A percentile compares a stretch with the other conserved stretches of the same genome.
phyloP scores from a whole-genome alignment of 192 early-diverging fungal species.

The Rhizophagus clarus region DNA sequence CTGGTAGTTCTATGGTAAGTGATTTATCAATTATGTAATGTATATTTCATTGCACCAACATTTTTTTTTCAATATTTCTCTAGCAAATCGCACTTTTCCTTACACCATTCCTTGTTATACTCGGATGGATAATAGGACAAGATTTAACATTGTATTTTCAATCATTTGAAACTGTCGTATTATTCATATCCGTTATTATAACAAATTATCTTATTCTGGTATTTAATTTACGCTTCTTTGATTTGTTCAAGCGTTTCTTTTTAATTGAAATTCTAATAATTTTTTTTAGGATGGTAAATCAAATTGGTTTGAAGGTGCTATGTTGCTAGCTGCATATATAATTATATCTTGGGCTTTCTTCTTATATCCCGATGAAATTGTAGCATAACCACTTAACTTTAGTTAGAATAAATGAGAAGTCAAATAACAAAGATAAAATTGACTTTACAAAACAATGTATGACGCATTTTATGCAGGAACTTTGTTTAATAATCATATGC shows the following conservation, averaged over 20 bases:
- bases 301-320: conserved; percentile 91
- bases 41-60: not conserved
- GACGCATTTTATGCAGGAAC: too few species aligned
- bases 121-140: conserved; percentile 82
- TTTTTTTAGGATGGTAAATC: conserved; percentile 75
- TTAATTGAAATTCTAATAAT: not conserved
- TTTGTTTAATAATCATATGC: too few species aligned
- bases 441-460: too few species aligned
- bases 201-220: conserved; percentile 73
- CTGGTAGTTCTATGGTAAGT: conserved; percentile 74
- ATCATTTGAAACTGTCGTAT: conserved; percentile 75
- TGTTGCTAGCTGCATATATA: conserved; percentile 79
- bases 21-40: too few species aligned
- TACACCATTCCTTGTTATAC: conserved; percentile 66
- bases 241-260: conserved; percentile 21
- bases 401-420: too few species aligned
- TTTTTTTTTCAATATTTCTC: not conserved
- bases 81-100: conserved; percentile 85
- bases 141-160: conserved; percentile 85
- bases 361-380: conserved; percentile 54
- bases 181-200: conserved; percentile 81
- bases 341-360: conserved; percentile 87
- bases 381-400: too few species aligned
- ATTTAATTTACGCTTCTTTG: not conserved
- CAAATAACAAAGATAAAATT: too few species aligned